phyloP scores from a whole-genome alignment of 1,284 basidiomycete species.

The Tilletia caries region DNA sequence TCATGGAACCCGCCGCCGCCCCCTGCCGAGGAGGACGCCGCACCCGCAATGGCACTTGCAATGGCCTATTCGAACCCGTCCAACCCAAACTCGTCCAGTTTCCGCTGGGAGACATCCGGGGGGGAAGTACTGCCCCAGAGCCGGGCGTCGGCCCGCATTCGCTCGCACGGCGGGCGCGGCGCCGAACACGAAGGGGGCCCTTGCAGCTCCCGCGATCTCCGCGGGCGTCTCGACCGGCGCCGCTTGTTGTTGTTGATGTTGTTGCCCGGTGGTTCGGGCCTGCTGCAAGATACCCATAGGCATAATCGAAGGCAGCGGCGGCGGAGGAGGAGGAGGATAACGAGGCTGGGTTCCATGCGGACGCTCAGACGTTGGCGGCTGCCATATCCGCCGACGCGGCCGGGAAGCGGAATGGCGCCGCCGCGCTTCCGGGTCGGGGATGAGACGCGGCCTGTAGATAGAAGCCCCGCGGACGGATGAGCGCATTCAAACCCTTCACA shows the following conservation, averaged over 20 bases:
- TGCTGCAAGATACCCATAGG: too few species aligned
- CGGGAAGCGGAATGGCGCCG: background rate
- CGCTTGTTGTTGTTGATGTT: too few species aligned
- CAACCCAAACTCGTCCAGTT: background rate
- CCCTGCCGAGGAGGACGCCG: too few species aligned
- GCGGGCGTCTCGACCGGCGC: background rate
- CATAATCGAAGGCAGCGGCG: too few species aligned
- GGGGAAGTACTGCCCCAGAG: background rate
- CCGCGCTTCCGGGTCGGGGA: background rate
- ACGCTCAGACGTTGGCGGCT: background rate
- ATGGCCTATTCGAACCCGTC: background rate
- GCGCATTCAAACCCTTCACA: slow-evolving; percentile 48
- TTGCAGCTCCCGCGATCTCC: background rate
- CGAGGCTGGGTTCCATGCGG: background rate
- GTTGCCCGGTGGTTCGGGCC: too few species aligned
- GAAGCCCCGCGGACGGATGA: slow-evolving; percentile 34
- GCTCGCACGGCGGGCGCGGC: background rate
- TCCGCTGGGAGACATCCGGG: background rate
- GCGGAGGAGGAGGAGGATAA: too few species aligned
- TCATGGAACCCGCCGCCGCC: too few species aligned
- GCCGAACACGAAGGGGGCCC: background rate
- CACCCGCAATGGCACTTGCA: background rate
- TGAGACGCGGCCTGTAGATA: slow-evolving; percentile 38
- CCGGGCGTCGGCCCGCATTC: background rate
- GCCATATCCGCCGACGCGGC: too few species aligned